Base-by-base conservation (phyloP, 73 alveolate genomes). In the Uronychia setigera region DNA sequence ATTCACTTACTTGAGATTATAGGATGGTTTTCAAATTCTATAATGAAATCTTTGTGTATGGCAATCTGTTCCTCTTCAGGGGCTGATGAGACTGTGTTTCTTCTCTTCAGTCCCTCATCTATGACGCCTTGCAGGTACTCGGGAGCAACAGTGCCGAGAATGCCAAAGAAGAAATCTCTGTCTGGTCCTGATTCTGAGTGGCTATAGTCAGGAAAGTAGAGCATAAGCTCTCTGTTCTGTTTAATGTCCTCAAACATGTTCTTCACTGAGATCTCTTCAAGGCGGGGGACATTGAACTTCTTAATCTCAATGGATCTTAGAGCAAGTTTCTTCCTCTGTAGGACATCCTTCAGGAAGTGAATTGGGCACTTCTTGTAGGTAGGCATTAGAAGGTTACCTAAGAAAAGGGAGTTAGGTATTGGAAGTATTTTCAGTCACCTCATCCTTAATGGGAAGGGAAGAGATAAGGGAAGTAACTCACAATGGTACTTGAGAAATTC, bases 341-440 rank as follows among this genome's bases (percentile, higher is more conserved):
- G 31, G 31, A 29, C 19, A 67, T 67, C 79, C 79, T 32, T 67
- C 31, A 67, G 28, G 31, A 13, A 67, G 79, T 9, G 31, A 26
- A 67, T 26, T 9, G 79, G 79, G 31, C 79, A 67, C 31, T 67
- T 67, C 79, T 67, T 67, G 31, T 67, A 67, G 19, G 79, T 67
- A 14, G 79, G 79, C 34, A 67, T 29, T 5, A 67, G 13, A n/a
- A 13, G 28, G 79, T 67, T 67, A 67, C 79, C 79, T 67, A n/a
- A 13, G n/a, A n/a, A n/a, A n/a, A n/a, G n/a, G n/a, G n/a, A n/a
- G n/a, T n/a, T n/a, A n/a, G n/a, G n/a, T n/a, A n/a, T n/a, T n/a
- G n/a, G n/a, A n/a, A n/a, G n/a, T n/a, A n/a, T n/a, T n/a, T n/a
- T n/a, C n/a, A n/a, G n/a, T n/a, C n/a, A n/a, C n/a, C n/a, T n/a